These are phyloP conservation scores for Dimargaris cristalligena DNA, from an alignment of 192 early-diverging fungal species.

Conservation along the genomic window DNA sequence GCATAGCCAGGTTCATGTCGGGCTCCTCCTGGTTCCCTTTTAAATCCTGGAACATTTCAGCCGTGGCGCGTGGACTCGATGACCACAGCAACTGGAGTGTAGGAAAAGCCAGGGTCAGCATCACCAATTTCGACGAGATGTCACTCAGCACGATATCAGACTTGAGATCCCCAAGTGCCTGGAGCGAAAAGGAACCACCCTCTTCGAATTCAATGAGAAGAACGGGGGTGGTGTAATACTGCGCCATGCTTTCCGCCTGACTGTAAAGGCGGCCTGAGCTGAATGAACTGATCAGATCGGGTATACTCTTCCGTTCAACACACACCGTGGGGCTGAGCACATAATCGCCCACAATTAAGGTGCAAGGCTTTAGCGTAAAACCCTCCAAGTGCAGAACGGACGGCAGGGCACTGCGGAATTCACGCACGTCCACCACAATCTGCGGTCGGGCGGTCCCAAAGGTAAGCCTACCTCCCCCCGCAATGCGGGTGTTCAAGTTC, in stretches of 20 bases:
- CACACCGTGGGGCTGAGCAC: conserved; percentile 69
- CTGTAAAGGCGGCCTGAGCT: conserved; percentile 72
- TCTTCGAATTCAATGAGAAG: conserved; percentile 87
- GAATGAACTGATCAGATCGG: conserved; percentile 74
- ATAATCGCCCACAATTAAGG: conserved; percentile 87
- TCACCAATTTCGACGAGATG: conserved; percentile 50
- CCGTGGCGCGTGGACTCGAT: conserved; percentile 64
- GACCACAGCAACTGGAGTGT: conserved; percentile 78
- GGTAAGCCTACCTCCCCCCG: conserved; percentile 32
- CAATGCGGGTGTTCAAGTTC: conserved; percentile 39
- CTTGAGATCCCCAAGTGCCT: conserved; percentile 30
- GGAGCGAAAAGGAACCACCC: conserved; percentile 62
- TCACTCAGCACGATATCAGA: conserved; percentile 39
- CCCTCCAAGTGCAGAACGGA: conserved; percentile 62
- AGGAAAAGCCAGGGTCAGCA: conserved; percentile 71
- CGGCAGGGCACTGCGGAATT: conserved; percentile 84
- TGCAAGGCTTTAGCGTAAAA: conserved; percentile 60
- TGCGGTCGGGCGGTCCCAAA: conserved; percentile 2
- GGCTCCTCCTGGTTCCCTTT: conserved; percentile 69
- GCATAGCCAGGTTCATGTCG: conserved; percentile 40
- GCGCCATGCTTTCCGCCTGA: conserved; percentile 77
- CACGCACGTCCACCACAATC: conserved; percentile 80
- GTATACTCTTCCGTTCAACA: conserved; percentile 83
- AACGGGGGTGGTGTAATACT: conserved; percentile 59
- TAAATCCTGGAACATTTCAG: conserved; percentile 77